phyloP scores from a whole-genome alignment of 257 asterid species.

The Ophiorrhiza pumila region DNA sequence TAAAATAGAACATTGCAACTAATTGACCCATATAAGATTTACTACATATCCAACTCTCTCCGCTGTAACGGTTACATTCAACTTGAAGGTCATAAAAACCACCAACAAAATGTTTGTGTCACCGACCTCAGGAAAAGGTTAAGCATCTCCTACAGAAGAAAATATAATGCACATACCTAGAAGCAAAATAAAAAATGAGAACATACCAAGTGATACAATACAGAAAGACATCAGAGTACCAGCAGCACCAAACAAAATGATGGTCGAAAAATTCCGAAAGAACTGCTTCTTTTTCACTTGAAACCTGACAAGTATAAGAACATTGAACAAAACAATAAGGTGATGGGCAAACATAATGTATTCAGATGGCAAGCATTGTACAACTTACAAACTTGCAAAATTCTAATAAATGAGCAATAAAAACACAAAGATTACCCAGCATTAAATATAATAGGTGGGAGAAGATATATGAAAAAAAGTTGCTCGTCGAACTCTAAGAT shows the following conservation, averaged over 20 bases:
- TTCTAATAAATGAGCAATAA: neutral
- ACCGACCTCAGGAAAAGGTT: neutral
- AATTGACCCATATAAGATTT: neutral
- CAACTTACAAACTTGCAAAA: no score
- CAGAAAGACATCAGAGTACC: constrained; percentile 76
- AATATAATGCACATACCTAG: no score
- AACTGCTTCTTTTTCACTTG: constrained; percentile 75
- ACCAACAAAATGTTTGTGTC: neutral
- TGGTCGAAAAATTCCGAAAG: constrained; percentile 55
- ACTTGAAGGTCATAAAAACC: neutral
- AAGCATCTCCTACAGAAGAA: neutral
- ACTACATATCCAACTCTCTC: neutral
- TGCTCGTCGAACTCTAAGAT: constrained; percentile 58
- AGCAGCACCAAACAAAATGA: constrained; percentile 63
- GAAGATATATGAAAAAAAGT: constrained; percentile 70
- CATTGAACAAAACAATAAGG: constrained; percentile 1
- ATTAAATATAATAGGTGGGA: constrained; percentile 85
- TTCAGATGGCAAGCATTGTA: no score
- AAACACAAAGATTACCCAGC: constrained; percentile 47
- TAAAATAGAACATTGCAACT: neutral
- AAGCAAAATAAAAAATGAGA: neutral
- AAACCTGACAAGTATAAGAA: constrained; percentile 42
- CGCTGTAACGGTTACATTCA: neutral
- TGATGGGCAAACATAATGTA: neutral
- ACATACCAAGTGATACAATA: constrained; percentile 58